A percentile compares a stretch with the other conserved stretches of the same genome.
Evolutionary conservation across 202 grass and related monocot species (phyloP).

Genomic region (Zoysia matrella): DNA sequence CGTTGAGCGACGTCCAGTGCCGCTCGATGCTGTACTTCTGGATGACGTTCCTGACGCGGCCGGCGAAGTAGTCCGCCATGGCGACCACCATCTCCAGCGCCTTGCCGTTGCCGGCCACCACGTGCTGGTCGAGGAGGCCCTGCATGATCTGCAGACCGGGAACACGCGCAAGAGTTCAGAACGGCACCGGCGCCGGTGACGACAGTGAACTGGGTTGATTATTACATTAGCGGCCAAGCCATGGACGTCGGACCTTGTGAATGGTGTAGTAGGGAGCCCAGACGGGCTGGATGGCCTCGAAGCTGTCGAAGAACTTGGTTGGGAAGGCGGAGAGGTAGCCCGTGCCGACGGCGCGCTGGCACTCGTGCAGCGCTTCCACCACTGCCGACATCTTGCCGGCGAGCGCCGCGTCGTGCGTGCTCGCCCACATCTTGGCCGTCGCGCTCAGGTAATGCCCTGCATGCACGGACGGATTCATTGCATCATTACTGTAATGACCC

Average conservation of each 20-base stretch:
- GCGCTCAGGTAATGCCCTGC: conserved; percentile 93
- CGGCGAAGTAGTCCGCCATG: conserved; percentile 91
- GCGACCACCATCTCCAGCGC: conserved; percentile 67
- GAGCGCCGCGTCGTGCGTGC: conserved; percentile 74
- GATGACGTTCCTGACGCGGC: conserved; percentile 70
- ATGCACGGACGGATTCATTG: neutral
- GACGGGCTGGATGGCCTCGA: conserved; percentile 77
- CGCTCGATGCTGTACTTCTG: conserved; percentile 78
- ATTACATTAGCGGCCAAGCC: too few species aligned
- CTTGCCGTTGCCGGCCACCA: conserved; percentile 61
- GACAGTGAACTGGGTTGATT: neutral
- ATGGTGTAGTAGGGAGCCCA: conserved; percentile 98
- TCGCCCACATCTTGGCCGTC: conserved; percentile 83
- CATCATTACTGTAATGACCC: too few species aligned
- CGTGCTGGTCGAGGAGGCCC: conserved; percentile 87
- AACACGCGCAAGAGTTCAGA: neutral
- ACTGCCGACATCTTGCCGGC: conserved; percentile 66
- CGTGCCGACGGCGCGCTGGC: conserved; percentile 66
- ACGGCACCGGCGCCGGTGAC: neutral
- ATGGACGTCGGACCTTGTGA: conserved; percentile 60
- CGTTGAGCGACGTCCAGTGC: conserved; percentile 88
- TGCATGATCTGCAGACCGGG: conserved; percentile 74
- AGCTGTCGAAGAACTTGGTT: conserved; percentile 90
- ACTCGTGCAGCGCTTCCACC: conserved; percentile 65
- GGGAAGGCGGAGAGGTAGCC: conserved; percentile 99